phyloP scores from a whole-genome alignment of 2,329 filamentous ascomycete species.

The Neonectria ditissima region DNA sequence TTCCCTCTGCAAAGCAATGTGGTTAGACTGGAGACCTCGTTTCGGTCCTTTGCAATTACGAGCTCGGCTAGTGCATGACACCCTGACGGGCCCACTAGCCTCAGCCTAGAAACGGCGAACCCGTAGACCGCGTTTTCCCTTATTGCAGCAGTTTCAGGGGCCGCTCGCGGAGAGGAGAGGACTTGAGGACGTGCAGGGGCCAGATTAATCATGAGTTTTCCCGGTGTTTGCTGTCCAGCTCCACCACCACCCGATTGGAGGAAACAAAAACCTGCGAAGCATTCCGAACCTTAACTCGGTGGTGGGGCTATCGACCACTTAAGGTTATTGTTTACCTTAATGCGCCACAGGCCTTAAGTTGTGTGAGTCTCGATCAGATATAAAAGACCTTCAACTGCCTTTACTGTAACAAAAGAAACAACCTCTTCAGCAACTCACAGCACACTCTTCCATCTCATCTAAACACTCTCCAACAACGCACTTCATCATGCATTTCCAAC shows the following conservation, averaged over 20 bases:
- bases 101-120: not conserved
- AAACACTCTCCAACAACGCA: not conserved
- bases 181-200: not conserved
- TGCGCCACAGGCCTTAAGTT: not conserved
- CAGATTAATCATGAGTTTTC: not conserved
- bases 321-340: not conserved
- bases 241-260: not conserved
- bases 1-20: not conserved
- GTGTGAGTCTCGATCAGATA: not conserved
- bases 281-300: not conserved
- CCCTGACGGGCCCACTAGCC: not conserved
- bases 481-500: constrained; percentile 21
- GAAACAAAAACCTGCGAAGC: not conserved
- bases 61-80: not conserved
- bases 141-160: not conserved
- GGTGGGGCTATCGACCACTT: not conserved
- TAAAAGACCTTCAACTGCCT: not conserved
- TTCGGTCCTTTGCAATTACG: not conserved
- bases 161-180: no score
- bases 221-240: not conserved
- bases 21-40: not conserved
- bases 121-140: not conserved
- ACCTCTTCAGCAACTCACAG: not conserved
- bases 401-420: not conserved
- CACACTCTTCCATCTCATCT: not conserved